These are phyloP conservation scores for Heliocybe sulcata DNA, from an alignment of 1,284 basidiomycete species.

Conservation along the genomic window DNA sequence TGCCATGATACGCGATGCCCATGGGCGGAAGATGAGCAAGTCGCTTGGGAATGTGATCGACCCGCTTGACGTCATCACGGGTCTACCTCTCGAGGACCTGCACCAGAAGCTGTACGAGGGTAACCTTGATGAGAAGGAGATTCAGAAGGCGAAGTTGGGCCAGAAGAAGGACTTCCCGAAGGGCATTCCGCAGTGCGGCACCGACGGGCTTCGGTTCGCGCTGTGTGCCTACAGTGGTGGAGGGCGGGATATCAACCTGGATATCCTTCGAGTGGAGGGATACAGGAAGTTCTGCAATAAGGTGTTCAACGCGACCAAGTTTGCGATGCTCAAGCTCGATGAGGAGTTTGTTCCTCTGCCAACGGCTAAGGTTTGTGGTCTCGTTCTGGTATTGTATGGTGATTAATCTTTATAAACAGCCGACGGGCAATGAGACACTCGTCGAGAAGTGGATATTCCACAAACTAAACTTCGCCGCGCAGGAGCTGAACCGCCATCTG, in stretches of 20 bases:
- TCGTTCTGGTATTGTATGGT: neutral
- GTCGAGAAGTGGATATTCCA: slow-evolving; percentile 97
- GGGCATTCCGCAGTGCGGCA: slow-evolving; percentile 98
- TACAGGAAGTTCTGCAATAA: slow-evolving; percentile 99
- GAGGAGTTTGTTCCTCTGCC: slow-evolving; percentile 72
- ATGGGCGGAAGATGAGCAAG: slow-evolving; percentile 99
- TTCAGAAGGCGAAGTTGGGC: slow-evolving; percentile 84
- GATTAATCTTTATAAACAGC: slow-evolving; percentile 33
- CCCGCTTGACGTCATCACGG: slow-evolving; percentile 93
- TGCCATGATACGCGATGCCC: slow-evolving; percentile 98
- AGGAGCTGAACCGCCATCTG: slow-evolving; percentile 73
- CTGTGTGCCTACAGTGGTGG: slow-evolving; percentile 91
- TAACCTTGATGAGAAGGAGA: slow-evolving; percentile 93
- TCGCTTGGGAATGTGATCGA: slow-evolving; percentile 98
- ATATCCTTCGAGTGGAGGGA: slow-evolving; percentile 96
- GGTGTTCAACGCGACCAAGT: slow-evolving; percentile 99
- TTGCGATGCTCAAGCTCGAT: slow-evolving; percentile 93
- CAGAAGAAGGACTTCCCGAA: slow-evolving; percentile 99
- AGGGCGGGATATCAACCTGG: slow-evolving; percentile 92
- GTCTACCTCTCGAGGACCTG: slow-evolving; percentile 76
- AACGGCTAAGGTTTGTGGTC: slow-evolving; percentile 23
- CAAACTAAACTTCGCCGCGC: slow-evolving; percentile 82
- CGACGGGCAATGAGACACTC: slow-evolving; percentile 83
- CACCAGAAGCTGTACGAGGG: slow-evolving; percentile 87
- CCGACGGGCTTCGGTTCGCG: slow-evolving; percentile 93